Evolutionary conservation across 1,284 basidiomycete species (phyloP).

Genomic region (Leccinum fallax): DNA sequence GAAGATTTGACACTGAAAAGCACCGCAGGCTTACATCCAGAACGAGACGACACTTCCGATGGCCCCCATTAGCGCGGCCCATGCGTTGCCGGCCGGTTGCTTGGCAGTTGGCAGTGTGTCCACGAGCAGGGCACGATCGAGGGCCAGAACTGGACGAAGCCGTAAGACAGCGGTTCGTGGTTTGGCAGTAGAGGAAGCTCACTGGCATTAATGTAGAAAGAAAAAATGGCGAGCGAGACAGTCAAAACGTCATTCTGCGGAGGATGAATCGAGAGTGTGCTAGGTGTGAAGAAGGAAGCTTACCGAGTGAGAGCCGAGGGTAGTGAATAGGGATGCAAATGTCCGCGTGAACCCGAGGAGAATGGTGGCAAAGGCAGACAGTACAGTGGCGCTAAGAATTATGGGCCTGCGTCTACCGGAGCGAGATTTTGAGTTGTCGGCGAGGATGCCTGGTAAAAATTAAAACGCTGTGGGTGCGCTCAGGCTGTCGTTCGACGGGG

Average conservation of each 20-base stretch:
- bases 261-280: not conserved
- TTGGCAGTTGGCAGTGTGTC: slow-evolving; percentile 67
- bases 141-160: slow-evolving; percentile 63
- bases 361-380: slow-evolving; percentile 77
- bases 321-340: slow-evolving; percentile 65
- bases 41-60: slow-evolving; percentile 84
- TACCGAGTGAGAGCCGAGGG: slow-evolving; percentile 40
- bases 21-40: slow-evolving; percentile 67
- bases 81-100: slow-evolving; percentile 90
- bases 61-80: slow-evolving; percentile 90
- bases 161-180: slow-evolving; percentile 1
- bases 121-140: slow-evolving; percentile 82
- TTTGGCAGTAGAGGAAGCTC: slow-evolving; percentile 17
- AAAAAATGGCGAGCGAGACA: slow-evolving; percentile 78
- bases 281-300: slow-evolving; percentile 6
- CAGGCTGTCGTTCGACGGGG: no score
- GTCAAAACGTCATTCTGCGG: slow-evolving; percentile 65
- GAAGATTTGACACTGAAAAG: not conserved
- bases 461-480: not conserved
- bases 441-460: slow-evolving; percentile 60
- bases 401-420: slow-evolving; percentile 86
- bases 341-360: slow-evolving; percentile 84
- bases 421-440: slow-evolving; percentile 85
- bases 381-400: slow-evolving; percentile 72
- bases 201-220: slow-evolving; percentile 91